Percentiles rank a stretch among this genome's conserved stretches.
Evolutionary conservation across 1,139 yeast species (phyloP).

Genomic region (Kazachstania sp.): DNA sequence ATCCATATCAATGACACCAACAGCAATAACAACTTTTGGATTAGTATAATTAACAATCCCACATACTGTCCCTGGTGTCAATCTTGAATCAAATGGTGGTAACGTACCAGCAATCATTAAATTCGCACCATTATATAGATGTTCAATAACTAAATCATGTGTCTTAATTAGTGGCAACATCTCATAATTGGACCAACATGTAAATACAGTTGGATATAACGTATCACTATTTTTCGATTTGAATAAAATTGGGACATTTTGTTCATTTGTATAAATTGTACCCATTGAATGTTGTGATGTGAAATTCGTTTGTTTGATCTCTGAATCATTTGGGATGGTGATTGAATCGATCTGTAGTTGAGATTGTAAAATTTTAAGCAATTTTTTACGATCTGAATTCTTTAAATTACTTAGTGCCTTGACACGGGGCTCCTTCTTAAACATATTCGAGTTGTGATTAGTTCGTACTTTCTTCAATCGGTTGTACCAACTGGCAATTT

Average conservation of each 20-base stretch:
- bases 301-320: conserved; percentile 57
- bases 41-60: conserved; percentile 56
- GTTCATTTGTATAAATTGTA: conserved; percentile 53
- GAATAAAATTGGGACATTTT: conserved; percentile 67
- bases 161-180: conserved; percentile 62
- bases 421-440: conserved; percentile 53
- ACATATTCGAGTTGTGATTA: conserved; percentile 41
- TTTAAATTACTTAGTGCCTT: conserved; percentile 75
- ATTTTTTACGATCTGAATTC: conserved; percentile 67
- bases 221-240: conserved; percentile 44
- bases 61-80: conserved; percentile 49
- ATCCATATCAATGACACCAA: conserved; percentile 58
- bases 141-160: conserved; percentile 60
- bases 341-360: conserved; percentile 42
- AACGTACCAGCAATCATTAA: conserved; percentile 87
- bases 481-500: too few relatives aligned
- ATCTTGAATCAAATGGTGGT: conserved; percentile 54
- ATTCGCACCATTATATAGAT: conserved; percentile 67
- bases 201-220: conserved; percentile 62
- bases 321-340: not conserved
- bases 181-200: conserved; percentile 62
- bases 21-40: conserved; percentile 64
- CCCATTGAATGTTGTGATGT: conserved; percentile 52
- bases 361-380: conserved; percentile 41
- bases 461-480: too few relatives aligned